Evolutionary conservation across 2,329 filamentous ascomycete genomes (phyloP).

Genomic region (Rutstroemia sp.): DNA sequence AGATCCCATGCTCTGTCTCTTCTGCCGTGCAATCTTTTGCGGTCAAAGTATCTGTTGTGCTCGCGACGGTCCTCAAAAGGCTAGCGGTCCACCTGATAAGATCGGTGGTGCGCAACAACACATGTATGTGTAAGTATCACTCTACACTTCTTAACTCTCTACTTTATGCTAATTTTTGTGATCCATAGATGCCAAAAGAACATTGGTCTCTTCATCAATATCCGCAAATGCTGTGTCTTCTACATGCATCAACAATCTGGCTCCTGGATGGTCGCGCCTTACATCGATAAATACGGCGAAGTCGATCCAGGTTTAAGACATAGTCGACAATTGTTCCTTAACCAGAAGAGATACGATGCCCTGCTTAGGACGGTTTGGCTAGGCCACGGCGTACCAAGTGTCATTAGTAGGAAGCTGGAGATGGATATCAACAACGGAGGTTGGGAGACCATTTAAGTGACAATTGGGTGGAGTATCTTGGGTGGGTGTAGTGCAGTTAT

Average conservation of each 20-base stretch:
- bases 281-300: constrained; percentile 94
- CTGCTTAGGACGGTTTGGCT: constrained; percentile 82
- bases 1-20: constrained; percentile 85
- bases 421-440: constrained; percentile 95
- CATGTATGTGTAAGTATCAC: constrained; percentile 56
- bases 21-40: constrained; percentile 96
- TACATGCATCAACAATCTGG: constrained; percentile 79
- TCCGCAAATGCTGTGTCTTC: constrained; percentile 88
- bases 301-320: constrained; percentile 85
- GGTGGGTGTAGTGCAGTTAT: not conserved
- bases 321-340: constrained; percentile 82
- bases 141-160: not conserved
- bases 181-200: constrained; percentile 71
- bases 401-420: constrained; percentile 85
- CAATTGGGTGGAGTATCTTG: no score
- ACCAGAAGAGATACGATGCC: constrained; percentile 88
- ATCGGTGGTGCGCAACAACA: constrained; percentile 89
- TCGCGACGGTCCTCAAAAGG: constrained; percentile 40
- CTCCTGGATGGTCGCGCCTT: constrained; percentile 80
- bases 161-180: constrained; percentile 20
- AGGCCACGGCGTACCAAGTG: constrained; percentile 76
- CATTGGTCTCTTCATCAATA: constrained; percentile 91
- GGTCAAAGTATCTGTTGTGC: constrained; percentile 89
- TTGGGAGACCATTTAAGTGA: constrained; percentile 69
- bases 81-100: constrained; percentile 33